Evolutionary conservation across 1,284 basidiomycete species (phyloP).

Genomic region (Pseudozyma hubeiensis): DNA sequence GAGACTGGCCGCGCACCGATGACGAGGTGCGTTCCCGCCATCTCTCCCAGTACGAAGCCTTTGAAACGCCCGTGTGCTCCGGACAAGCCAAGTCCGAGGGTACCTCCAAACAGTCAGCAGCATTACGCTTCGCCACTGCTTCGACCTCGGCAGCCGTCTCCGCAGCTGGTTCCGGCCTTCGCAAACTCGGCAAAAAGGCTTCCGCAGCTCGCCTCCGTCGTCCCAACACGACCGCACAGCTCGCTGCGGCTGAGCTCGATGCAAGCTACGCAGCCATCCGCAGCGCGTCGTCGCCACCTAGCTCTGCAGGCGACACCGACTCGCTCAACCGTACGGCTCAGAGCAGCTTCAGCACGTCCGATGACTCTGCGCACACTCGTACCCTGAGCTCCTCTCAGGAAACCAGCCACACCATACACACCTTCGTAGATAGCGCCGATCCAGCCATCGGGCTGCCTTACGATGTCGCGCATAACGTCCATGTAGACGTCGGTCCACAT

Average conservation of each 20-base stretch:
- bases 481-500: slow-evolving; percentile 58
- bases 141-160: slow-evolving; percentile 46
- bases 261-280: slow-evolving; percentile 26
- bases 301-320: background rate
- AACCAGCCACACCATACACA: background rate
- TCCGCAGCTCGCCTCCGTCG: slow-evolving; percentile 47
- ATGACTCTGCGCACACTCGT: slow-evolving; percentile 3
- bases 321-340: background rate
- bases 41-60: slow-evolving; percentile 19
- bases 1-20: slow-evolving; percentile 14
- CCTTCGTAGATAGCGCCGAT: slow-evolving; percentile 40
- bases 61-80: background rate
- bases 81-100: slow-evolving; percentile 3
- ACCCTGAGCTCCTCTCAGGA: slow-evolving; percentile 4
- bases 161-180: slow-evolving; percentile 47
- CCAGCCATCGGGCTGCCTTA: slow-evolving; percentile 56
- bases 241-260: slow-evolving; percentile 22
- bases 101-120: slow-evolving; percentile 20
- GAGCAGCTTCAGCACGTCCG: background rate
- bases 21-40: slow-evolving; percentile 42
- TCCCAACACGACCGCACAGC: slow-evolving; percentile 17
- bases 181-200: slow-evolving; percentile 53
- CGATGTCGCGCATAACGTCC: slow-evolving; percentile 58
- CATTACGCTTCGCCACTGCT: slow-evolving; percentile 37
- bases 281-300: slow-evolving; percentile 1